Evolutionary conservation across 305 asterid genomes (phyloP).

Genomic region (Plantago lanceolata): DNA sequence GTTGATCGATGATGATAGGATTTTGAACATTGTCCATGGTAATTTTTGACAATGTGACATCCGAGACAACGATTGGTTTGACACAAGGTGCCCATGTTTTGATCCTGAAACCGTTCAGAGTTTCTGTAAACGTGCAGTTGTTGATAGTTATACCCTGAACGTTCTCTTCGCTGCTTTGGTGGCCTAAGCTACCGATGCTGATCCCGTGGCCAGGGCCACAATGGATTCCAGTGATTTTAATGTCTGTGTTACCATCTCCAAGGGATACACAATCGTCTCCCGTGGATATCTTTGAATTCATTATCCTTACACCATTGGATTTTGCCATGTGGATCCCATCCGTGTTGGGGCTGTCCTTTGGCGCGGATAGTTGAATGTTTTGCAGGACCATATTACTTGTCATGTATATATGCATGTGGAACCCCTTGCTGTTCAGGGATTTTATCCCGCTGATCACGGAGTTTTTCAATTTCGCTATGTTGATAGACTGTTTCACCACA

Average conservation of each 20-base stretch:
- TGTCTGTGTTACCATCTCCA: constrained; percentile 23
- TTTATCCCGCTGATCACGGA: constrained; percentile 1
- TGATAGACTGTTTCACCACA: constrained; percentile 21
- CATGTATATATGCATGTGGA: constrained; percentile 17
- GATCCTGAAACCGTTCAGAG: constrained; percentile 32
- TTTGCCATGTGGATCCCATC: no score
- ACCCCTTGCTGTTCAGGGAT: constrained; percentile 32
- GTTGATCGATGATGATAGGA: constrained; percentile 28
- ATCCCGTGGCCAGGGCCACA: no score
- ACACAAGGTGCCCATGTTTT: constrained; percentile 26
- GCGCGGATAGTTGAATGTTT: constrained; percentile 25
- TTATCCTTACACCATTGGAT: constrained; percentile 6
- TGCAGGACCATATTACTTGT: neutral
- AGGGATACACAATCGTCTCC: constrained; percentile 46
- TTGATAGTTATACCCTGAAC: no score
- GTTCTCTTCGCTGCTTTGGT: no score
- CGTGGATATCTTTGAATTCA: constrained; percentile 9
- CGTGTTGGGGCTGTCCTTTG: constrained; percentile 34
- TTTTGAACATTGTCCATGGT: neutral
- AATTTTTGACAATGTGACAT: constrained; percentile 16
- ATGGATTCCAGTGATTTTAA: no score
- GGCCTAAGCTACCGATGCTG: no score
- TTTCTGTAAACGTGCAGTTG: constrained; percentile 25
- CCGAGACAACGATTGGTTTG: neutral
- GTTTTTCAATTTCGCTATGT: constrained; percentile 2